Evolutionary conservation across 2,329 filamentous ascomycete species (phyloP).

Genomic region (Alternaria longipes): DNA sequence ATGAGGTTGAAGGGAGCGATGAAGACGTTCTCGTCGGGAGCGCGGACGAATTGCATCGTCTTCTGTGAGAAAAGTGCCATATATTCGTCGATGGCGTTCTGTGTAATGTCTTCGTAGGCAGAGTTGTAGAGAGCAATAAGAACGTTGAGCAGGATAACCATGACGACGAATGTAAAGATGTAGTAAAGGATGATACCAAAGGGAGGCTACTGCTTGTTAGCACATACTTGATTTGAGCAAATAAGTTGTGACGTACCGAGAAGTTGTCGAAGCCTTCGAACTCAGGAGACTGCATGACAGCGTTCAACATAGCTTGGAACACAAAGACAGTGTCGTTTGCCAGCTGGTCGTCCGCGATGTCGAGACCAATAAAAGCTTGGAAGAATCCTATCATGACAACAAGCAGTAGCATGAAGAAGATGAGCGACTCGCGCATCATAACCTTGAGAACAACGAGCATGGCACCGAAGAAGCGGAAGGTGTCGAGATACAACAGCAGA

Average conservation of each 20-base stretch:
- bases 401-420: slow-evolving; percentile 91
- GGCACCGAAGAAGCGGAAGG: slow-evolving; percentile 92
- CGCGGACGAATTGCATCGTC: slow-evolving; percentile 95
- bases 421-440: slow-evolving; percentile 75
- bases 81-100: slow-evolving; percentile 93
- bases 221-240: background rate
- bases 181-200: slow-evolving; percentile 98
- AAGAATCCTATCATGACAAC: slow-evolving; percentile 88
- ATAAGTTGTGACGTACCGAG: slow-evolving; percentile 55
- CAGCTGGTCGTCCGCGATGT: slow-evolving; percentile 76
- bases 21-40: slow-evolving; percentile 97
- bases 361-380: slow-evolving; percentile 92
- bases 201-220: slow-evolving; percentile 64
- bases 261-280: slow-evolving; percentile 91
- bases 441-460: slow-evolving; percentile 95
- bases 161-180: slow-evolving; percentile 95
- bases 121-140: slow-evolving; percentile 97
- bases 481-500: slow-evolving; percentile 90
- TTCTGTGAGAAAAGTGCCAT: slow-evolving; percentile 92
- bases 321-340: slow-evolving; percentile 75
- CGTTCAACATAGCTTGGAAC: slow-evolving; percentile 83
- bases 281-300: slow-evolving; percentile 89
- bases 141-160: slow-evolving; percentile 94
- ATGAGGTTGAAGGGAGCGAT: slow-evolving; percentile 95
- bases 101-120: slow-evolving; percentile 93